A percentile compares a stretch with the other conserved stretches of the same genome.
Evolutionary conservation across 1,284 basidiomycete genomes (phyloP).

Genomic region (Ganoderma boninense): DNA sequence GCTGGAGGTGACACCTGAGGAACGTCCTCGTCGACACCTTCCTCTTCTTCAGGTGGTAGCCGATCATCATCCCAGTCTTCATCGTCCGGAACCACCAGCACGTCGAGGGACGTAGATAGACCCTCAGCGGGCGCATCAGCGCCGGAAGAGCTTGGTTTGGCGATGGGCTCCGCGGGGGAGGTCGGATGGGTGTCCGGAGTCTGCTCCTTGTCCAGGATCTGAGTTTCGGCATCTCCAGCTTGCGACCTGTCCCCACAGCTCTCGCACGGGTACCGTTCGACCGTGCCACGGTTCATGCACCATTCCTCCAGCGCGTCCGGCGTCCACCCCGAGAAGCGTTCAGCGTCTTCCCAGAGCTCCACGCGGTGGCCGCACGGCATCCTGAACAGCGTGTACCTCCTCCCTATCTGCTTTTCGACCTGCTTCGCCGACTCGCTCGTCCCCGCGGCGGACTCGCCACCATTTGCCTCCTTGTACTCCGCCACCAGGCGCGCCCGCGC

Average conservation of each 20-base stretch:
- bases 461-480: neutral
- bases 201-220: neutral
- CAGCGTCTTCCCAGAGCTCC: neutral
- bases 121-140: neutral
- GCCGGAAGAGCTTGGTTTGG: neutral
- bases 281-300: neutral
- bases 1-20: neutral
- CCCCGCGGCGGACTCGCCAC: neutral
- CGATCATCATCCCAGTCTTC: neutral
- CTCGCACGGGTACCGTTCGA: conserved; percentile 9
- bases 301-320: conserved; percentile 4
- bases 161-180: neutral
- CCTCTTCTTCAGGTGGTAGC: conserved; percentile 7
- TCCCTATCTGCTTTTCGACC: neutral
- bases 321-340: neutral
- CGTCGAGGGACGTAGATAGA: neutral
- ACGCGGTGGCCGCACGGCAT: conserved; percentile 17
- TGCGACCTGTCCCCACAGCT: neutral
- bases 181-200: neutral
- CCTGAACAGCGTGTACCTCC: neutral
- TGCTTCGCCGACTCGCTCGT: neutral
- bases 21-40: conserved; percentile 7
- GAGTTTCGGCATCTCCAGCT: neutral
- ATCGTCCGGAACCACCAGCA: neutral
- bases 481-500: neutral